Conservation (phyloP, 305 asterid species). For the Euphrasia arctica region DNA sequence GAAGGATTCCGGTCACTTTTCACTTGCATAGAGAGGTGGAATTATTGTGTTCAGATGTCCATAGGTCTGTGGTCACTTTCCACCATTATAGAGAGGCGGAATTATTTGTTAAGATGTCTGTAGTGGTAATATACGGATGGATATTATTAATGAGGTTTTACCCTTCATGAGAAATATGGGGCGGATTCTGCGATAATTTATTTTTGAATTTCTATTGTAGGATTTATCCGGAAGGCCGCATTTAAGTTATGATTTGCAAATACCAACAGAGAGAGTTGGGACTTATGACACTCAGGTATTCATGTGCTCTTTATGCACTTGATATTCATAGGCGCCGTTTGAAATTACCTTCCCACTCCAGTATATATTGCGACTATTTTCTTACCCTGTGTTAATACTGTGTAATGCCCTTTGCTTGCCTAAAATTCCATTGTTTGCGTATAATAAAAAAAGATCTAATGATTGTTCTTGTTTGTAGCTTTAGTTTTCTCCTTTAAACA, state of each 20-base stretch:
- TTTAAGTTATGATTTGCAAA: conserved; percentile 63
- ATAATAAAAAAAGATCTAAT: background rate
- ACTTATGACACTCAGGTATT: conserved; percentile 84
- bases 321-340: background rate
- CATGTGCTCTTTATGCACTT: conserved; percentile 13
- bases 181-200: background rate
- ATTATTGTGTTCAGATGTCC: no score
- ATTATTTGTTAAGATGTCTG: no score
- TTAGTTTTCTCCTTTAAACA: conserved; percentile 14
- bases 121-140: no score
- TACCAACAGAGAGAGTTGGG: conserved; percentile 89
- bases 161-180: background rate
- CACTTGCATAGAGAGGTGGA: no score
- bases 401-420: background rate
- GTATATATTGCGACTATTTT: background rate
- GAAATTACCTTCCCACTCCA: background rate
- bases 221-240: conserved; percentile 96
- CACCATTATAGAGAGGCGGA: no score
- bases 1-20: no score
- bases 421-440: background rate
- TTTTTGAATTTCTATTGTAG: conserved; percentile 32
- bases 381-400: background rate
- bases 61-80: no score
- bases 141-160: no score
- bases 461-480: background rate